Base-by-base conservation (phyloP, 768 basidiomycete genomes). In the Kwoniella botswanensis region DNA sequence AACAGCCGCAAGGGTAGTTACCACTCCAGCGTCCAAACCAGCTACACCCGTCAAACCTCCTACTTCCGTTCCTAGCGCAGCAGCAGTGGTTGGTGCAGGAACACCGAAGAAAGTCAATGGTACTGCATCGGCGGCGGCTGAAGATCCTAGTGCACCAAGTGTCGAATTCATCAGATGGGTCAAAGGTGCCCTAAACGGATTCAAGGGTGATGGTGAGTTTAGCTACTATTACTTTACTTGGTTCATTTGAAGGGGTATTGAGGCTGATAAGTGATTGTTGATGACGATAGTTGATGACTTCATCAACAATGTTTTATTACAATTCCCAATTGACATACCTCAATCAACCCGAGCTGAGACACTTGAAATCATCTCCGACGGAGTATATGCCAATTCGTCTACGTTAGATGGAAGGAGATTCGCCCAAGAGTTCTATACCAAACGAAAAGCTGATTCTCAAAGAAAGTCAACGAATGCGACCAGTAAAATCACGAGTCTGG, bases 331-430 rank as follows among this genome's bases (percentile, higher is more conserved):
- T 62, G 94, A 98, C 74, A 92, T 81, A 9, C 76, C 79, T 24
- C 68, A 75, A 12, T 63, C 78, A 3, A 26, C 57, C 91, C 21
- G 92, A 92, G 76, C 85, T 88, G 75, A 84, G 63, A 71, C 72
- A 56, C 64, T 89, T 88, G 97, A 99, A 84, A 90, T 97, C 80
- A 98, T 99, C 74, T 92, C 93, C 24, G 97, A 98, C 82, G 87
- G 92, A 54, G 94, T 98, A 71, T 99, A 98, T 79, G 90, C 91
- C 64, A 94, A 92, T 79, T 96, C 93, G 74, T 92, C 94, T 22
- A 98, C 93, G 2, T 88, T 99, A 62, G 94, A 98, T 79, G 97
- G 97, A 5, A 88, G 95, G 62, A 89, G 96, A 46, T 99, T 98
- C 80, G 95, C 97, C 3, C 87, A 92, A 13, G 95, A 98, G 74